Conservation (phyloP, 2,329 filamentous ascomycete species). For the Colletotrichum sp. region DNA sequence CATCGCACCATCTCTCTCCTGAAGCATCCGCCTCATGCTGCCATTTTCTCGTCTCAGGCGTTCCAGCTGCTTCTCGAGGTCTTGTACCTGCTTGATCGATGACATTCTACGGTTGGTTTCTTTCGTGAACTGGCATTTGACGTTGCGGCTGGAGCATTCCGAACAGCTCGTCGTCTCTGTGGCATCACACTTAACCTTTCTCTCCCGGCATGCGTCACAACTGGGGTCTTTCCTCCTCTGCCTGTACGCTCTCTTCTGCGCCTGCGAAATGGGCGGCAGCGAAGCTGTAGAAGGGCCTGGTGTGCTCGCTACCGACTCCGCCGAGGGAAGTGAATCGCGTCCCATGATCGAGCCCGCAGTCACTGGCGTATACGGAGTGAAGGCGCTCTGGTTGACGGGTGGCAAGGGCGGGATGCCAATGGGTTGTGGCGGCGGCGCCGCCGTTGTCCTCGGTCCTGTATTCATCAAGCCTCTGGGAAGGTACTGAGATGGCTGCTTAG, state of each 20-base stretch:
- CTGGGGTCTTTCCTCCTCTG: constrained; percentile 96
- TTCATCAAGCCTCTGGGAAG: constrained; percentile 55
- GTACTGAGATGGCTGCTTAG: constrained; percentile 58
- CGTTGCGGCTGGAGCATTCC: constrained; percentile 94
- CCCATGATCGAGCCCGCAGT: constrained; percentile 55
- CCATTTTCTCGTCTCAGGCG: constrained; percentile 81
- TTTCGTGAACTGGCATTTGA: constrained; percentile 98
- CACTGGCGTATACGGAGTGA: constrained; percentile 60
- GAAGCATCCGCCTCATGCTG: constrained; percentile 71
- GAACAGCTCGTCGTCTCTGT: constrained; percentile 97
- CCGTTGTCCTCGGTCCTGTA: constrained; percentile 54
- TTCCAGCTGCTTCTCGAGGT: constrained; percentile 90
- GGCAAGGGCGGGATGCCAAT: constrained; percentile 59
- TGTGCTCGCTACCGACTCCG: constrained; percentile 61
- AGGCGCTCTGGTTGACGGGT: constrained; percentile 49
- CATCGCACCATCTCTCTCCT: constrained; percentile 54
- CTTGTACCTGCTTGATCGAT: constrained; percentile 98
- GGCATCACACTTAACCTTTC: constrained; percentile 89
- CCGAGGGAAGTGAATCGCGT: constrained; percentile 66
- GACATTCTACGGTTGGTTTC: constrained; percentile 99
- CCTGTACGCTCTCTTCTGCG: constrained; percentile 92
- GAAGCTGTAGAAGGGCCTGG: constrained; percentile 49
- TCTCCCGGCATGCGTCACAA: constrained; percentile 93
- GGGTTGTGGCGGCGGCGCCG: constrained; percentile 54
- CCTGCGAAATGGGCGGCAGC: constrained; percentile 50